phyloP scores from a whole-genome alignment of 805 yeast species.

The Metschnikowia lunata region DNA sequence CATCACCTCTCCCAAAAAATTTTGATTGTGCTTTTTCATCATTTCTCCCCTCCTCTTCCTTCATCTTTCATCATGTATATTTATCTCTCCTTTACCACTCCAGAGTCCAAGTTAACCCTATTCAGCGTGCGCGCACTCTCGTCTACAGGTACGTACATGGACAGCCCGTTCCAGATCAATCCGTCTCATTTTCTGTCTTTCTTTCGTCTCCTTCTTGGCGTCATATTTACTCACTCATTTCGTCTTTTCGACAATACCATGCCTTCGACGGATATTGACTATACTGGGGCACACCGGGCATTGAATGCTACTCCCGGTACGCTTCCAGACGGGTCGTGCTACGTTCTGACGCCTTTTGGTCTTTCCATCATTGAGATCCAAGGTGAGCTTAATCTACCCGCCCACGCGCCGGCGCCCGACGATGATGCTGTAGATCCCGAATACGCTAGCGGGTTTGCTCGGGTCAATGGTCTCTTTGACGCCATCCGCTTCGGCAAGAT shows the following conservation, averaged over 20 bases:
- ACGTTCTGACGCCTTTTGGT: conserved; percentile 52
- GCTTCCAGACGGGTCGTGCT: conserved; percentile 9
- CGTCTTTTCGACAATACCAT: neutral
- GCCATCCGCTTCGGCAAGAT: conserved; percentile 52
- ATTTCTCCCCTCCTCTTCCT: neutral
- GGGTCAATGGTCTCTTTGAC: conserved; percentile 31
- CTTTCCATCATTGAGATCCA: conserved; percentile 64
- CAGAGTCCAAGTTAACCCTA: no score
- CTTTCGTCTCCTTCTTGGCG: no score
- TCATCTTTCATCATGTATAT: neutral
- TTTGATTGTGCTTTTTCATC: neutral
- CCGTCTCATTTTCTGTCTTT: no score
- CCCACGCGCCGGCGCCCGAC: conserved; percentile 26
- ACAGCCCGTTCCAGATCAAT: no score
- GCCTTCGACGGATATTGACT: conserved; percentile 15
- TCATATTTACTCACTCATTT: no score
- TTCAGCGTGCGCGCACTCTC: no score
- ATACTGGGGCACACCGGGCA: conserved; percentile 12
- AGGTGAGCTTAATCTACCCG: conserved; percentile 57
- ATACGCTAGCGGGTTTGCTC: conserved; percentile 32
- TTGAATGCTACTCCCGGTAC: conserved; percentile 1
- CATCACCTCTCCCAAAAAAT: no score
- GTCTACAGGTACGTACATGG: no score
- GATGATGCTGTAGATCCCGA: conserved; percentile 28
- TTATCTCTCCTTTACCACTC: neutral